Evolutionary conservation across 2,329 filamentous ascomycete species (phyloP).

Genomic region (Aspergillus caelatus): DNA sequence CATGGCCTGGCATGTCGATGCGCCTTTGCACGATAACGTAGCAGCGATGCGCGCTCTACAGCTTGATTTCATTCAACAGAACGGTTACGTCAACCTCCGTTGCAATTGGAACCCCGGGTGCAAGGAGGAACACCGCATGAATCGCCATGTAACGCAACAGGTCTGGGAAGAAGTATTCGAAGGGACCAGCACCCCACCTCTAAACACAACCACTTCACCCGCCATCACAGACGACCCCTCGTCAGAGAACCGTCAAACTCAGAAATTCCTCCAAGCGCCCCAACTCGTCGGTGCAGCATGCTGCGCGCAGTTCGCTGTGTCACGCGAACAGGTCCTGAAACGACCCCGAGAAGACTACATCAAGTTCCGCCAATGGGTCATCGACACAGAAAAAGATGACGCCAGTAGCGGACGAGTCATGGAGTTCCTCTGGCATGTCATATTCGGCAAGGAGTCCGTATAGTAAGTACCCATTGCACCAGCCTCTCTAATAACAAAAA

Average conservation of each 20-base stretch:
- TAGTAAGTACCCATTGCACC: conserved; percentile 34
- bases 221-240: neutral
- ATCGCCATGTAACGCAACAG: conserved; percentile 39
- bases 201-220: conserved; percentile 27
- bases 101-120: conserved; percentile 64
- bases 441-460: conserved; percentile 48
- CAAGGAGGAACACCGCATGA: conserved; percentile 33
- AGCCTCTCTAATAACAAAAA: neutral
- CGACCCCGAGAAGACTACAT: conserved; percentile 58
- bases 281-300: conserved; percentile 59
- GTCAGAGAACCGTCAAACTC: conserved; percentile 10
- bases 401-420: conserved; percentile 61
- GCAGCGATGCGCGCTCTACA: conserved; percentile 53
- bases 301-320: conserved; percentile 68
- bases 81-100: conserved; percentile 64
- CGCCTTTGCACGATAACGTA: conserved; percentile 59
- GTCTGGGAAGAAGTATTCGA: conserved; percentile 43
- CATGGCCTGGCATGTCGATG: conserved; percentile 61
- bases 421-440: conserved; percentile 68
- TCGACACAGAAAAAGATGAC: conserved; percentile 59
- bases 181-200: conserved; percentile 41
- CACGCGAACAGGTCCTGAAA: conserved; percentile 53
- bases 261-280: conserved; percentile 47
- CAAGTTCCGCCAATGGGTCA: conserved; percentile 61
- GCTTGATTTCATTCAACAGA: conserved; percentile 53